Base-by-base conservation (phyloP, 2,329 filamentous ascomycete genomes). In the Penicillium sp. region DNA sequence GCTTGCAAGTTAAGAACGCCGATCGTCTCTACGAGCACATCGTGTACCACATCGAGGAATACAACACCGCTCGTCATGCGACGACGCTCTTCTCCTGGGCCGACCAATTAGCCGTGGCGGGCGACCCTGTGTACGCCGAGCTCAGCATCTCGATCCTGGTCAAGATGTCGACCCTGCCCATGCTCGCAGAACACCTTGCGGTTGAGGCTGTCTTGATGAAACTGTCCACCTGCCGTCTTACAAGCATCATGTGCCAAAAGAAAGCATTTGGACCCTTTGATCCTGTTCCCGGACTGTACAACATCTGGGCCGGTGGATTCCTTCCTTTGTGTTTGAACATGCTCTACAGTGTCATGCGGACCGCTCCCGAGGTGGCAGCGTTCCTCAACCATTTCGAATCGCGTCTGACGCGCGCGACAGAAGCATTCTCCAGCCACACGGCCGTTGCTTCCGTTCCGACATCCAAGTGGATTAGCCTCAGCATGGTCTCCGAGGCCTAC, bases 71-170 rank as follows among this genome's bases (percentile, higher is more conserved):
- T 44, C 89, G 93, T 65, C 89, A 91, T 57, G 92, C 91, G 0
- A 86, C 88, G 6, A 91, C 89, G 34, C 81, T 99, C 6, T 97
- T 93, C 74, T 96, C 91, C 0, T 99, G 94, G 94, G 85, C 93
- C 4, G 91, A 97, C 71, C 86, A 87, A 61, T 81, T 97, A 25
- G 83, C 88, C 0, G 82, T 88, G 35, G 83, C 88, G 54, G 85
- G 86, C 29, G 93, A 97, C 68, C 93, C 94, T 0, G 80, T 97
- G 31, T 97, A 97, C 71, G 94, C 92, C 60, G 92, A 97, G 69
- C 83, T 97, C n/a, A 90, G 89, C 65, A 82, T 96, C 39, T 81
- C 92, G 27, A 95, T 97, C 73, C 81, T 99, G 15, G 84, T 96
- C 23, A 90, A 96, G 62, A 82, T 99, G 13, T 96, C 92, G 1